Conservation (phyloP, 768 basidiomycete species). For the Rhodotorula paludigena region DNA sequence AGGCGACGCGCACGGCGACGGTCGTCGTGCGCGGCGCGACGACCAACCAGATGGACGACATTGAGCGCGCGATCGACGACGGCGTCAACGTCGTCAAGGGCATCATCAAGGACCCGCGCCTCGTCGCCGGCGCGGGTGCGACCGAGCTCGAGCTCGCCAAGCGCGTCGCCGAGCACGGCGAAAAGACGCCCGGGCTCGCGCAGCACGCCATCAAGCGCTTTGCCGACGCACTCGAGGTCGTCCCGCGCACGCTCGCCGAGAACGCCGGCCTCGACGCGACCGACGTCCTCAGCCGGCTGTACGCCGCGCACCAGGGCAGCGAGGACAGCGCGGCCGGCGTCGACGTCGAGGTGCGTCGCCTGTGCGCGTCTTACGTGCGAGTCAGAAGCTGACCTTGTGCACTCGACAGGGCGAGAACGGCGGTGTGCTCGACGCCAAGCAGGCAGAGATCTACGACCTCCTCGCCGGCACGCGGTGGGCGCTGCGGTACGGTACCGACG, state of each 20-base stretch:
- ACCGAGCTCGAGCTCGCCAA: conserved; percentile 87
- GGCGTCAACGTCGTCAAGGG: conserved; percentile 94
- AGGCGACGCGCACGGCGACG: conserved; percentile 79
- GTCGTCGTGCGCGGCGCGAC: conserved; percentile 95
- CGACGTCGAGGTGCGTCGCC: conserved; percentile 82
- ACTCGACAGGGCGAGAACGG: conserved; percentile 62
- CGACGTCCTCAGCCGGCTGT: conserved; percentile 79
- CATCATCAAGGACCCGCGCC: conserved; percentile 77
- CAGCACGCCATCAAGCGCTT: conserved; percentile 92
- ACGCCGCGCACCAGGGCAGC: conserved; percentile 70
- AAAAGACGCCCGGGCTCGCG: conserved; percentile 77
- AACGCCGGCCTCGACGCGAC: conserved; percentile 87
- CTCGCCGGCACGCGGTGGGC: conserved; percentile 86
- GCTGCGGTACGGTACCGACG: conserved; percentile 81
- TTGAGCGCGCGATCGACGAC: conserved; percentile 93
- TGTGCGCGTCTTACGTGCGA: too few relatives aligned
- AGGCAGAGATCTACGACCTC: conserved; percentile 71
- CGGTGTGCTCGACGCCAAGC: conserved; percentile 58
- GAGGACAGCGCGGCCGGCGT: conserved; percentile 75
- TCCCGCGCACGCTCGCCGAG: conserved; percentile 87
- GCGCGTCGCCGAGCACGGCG: conserved; percentile 77
- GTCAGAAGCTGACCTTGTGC: neutral
- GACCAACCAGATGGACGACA: conserved; percentile 85
- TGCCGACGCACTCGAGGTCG: conserved; percentile 81
- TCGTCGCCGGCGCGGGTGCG: conserved; percentile 92